Base-by-base conservation (phyloP, 768 basidiomycete species). In the Suillus americanus region DNA sequence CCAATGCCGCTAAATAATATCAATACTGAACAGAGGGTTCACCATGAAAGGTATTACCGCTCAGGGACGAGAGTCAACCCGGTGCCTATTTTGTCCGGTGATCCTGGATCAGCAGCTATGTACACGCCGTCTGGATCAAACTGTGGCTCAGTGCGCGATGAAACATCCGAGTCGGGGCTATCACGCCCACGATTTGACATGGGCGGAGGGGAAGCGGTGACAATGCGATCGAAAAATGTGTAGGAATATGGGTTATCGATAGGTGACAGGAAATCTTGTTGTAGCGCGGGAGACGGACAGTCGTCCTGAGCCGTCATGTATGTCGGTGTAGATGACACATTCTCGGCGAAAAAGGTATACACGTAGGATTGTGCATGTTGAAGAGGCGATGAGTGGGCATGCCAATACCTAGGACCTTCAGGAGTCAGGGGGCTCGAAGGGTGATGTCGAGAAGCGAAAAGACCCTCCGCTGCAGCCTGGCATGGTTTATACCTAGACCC, bases 401-500 rank as follows among this genome's bases (percentile, higher is more conserved):
- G 80, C 80, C 81, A 82, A 60, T 81, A 81, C 54, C 74, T 72
- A 13, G 78, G 76, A 7, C 81, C 81, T 66, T 82, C 79, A 6
- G 83, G 82, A 30, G 72, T 76, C 30, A 74, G 64, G 8, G 74
- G 75, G 3, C 65, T 62, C 18, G 62, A 71, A 23, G 64, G 71
- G 43, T 43, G 51, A 63, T 55, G 68, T 23, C 67, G 68, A 7
- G 76, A 67, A 46, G 68, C 61, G 68, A 79, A 75, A 43, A 84
- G 72, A 53, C 81, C 80, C 48, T 83, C 82, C 14, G 81, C 81
- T 1, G 87, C 86, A 25, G 82, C 82, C 68, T 82, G 82, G 68
- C 89, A 89, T 1, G 86, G 87, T 41, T 80, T 81, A 68, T 85
- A 88, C 35, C 87, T 80, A 6, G 83, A 87, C 33, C 89, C 89